Conservation (phyloP, 73 alveolate genomes). For the Paramecium bursaria region DNA sequence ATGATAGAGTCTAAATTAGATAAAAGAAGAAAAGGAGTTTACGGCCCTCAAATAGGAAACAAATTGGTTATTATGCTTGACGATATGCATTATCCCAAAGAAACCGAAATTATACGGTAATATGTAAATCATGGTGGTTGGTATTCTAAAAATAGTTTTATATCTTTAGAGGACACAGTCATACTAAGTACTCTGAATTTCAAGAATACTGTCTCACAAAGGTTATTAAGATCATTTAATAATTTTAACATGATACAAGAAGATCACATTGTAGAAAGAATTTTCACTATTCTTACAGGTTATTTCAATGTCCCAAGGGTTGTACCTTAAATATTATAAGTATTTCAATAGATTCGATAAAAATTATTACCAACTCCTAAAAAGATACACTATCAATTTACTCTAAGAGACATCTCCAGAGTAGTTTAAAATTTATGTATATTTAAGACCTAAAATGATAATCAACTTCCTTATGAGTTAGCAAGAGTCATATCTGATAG, state of each 20-base stretch:
- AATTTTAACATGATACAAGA: not conserved
- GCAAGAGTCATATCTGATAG: conserved; percentile 29
- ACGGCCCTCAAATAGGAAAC: conserved; percentile 86
- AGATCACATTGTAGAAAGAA: not conserved
- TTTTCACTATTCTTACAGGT: conserved; percentile 5
- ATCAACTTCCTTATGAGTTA: conserved; percentile 12
- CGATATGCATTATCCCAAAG: conserved; percentile 96
- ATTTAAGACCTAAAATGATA: conserved; percentile 7
- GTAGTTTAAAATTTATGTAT: conserved; percentile 34
- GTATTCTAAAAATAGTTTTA: conserved; percentile 72
- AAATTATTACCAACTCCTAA: conserved; percentile 5
- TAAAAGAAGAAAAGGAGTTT: conserved; percentile 86
- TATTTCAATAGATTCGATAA: not conserved
- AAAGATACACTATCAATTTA: conserved; percentile 37
- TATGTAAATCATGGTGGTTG: conserved; percentile 98
- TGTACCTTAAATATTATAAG: not conserved
- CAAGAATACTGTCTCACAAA: not conserved
- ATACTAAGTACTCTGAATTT: not conserved
- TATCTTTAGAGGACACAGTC: not conserved
- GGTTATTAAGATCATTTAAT: conserved; percentile 29
- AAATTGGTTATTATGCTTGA: conserved; percentile 92
- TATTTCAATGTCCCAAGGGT: not conserved
- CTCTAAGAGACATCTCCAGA: conserved; percentile 52
- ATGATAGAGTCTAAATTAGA: too few relatives aligned
- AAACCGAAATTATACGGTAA: conserved; percentile 92